Evolutionary conservation across 192 early-diverging fungal genomes (phyloP).

Genomic region (Coemansia sp.): DNA sequence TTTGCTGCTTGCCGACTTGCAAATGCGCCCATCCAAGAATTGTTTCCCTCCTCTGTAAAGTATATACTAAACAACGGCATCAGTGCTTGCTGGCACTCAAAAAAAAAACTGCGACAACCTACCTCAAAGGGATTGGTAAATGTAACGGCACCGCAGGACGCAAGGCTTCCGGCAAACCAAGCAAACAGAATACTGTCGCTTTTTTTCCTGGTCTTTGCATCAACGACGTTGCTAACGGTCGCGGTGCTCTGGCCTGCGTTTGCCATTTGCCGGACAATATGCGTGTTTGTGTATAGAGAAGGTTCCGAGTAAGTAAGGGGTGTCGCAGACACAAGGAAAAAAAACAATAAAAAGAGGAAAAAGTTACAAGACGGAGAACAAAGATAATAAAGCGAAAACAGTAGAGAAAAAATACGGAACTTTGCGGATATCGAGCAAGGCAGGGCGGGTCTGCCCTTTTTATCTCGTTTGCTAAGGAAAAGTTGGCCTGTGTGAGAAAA

Average conservation of each 20-base stretch:
- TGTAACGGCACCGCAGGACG: slow-evolving; percentile 90
- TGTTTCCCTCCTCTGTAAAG: too few relatives aligned
- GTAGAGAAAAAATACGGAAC: not conserved
- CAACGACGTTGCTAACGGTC: slow-evolving; percentile 6
- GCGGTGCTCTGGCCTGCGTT: not conserved
- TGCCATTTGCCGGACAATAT: not conserved
- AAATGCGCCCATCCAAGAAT: too few relatives aligned
- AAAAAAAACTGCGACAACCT: slow-evolving; percentile 11
- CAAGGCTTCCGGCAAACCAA: slow-evolving; percentile 79
- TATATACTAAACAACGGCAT: too few relatives aligned
- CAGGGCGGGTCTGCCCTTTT: too few relatives aligned
- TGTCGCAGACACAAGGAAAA: not conserved
- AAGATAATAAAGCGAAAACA: not conserved
- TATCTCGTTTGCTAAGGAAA: too few relatives aligned
- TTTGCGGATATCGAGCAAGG: not conserved
- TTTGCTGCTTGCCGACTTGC: too few relatives aligned
- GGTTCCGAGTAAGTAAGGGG: not conserved
- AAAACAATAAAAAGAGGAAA: not conserved
- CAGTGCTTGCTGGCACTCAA: too few relatives aligned
- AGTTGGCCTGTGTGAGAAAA: too few relatives aligned
- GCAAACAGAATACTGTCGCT: slow-evolving; percentile 30
- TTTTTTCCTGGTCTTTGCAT: not conserved
- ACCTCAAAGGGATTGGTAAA: slow-evolving; percentile 97
- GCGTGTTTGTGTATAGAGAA: not conserved
- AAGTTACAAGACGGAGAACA: not conserved